Conservation (phyloP, 805 yeast genomes). For the Blastobotrys attinorum region DNA sequence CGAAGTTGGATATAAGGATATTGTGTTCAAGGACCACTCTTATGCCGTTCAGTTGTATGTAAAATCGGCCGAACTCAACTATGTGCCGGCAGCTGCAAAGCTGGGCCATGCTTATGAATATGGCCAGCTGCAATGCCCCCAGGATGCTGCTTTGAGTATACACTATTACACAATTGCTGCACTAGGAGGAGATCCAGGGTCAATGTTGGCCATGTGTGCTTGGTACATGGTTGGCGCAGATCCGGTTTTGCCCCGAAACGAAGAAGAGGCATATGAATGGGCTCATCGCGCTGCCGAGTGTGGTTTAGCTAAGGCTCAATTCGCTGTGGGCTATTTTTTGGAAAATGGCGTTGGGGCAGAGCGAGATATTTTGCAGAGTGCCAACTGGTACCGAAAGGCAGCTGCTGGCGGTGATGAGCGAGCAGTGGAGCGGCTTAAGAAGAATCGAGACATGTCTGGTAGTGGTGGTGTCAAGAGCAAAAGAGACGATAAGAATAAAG, state of each 20-base stretch:
- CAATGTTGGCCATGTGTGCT: slow-evolving; percentile 92
- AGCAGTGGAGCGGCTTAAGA: slow-evolving; percentile 34
- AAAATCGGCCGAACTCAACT: slow-evolving; percentile 84
- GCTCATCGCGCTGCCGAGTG: slow-evolving; percentile 76
- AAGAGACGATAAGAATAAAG: slow-evolving; percentile 1
- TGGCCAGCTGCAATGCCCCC: slow-evolving; percentile 60
- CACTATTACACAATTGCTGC: slow-evolving; percentile 94
- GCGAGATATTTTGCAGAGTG: slow-evolving; percentile 47
- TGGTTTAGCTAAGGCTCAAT: slow-evolving; percentile 75
- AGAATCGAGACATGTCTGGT: slow-evolving; percentile 4
- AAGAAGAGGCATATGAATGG: slow-evolving; percentile 89
- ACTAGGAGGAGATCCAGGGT: slow-evolving; percentile 72
- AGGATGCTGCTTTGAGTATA: slow-evolving; percentile 74
- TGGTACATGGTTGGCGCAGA: slow-evolving; percentile 94
- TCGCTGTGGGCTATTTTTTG: slow-evolving; percentile 72
- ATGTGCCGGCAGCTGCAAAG: slow-evolving; percentile 67
- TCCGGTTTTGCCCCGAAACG: slow-evolving; percentile 70
- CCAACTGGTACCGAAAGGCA: slow-evolving; percentile 69
- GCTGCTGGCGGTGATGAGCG: slow-evolving; percentile 51
- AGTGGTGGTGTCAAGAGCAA: background rate
- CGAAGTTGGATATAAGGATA: slow-evolving; percentile 76
- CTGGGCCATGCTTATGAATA: slow-evolving; percentile 80
- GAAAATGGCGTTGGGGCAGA: slow-evolving; percentile 86
- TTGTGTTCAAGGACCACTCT: slow-evolving; percentile 71
- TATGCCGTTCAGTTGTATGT: slow-evolving; percentile 83